Percentiles rank a stretch among this genome's conserved stretches.
phyloP scores from a whole-genome alignment of 352 stramenopile species.

The Globisporangium echinulatum region DNA sequence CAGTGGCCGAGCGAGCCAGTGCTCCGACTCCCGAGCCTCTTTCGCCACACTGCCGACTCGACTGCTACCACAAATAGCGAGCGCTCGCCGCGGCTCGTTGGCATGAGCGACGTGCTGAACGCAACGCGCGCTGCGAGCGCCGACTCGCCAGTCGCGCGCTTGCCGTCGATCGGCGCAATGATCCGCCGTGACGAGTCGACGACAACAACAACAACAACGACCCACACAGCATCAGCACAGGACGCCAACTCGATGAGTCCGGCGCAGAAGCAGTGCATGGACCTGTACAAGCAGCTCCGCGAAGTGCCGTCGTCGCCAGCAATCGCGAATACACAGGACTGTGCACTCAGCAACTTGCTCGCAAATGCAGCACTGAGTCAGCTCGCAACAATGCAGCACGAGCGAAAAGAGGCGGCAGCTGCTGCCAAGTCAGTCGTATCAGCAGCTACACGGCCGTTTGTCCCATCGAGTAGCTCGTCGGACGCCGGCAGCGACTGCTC shows the following conservation, averaged over 20 bases:
- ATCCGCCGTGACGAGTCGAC: conserved; percentile 41
- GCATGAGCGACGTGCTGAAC: conserved; percentile 64
- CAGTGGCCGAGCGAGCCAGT: conserved; percentile 21
- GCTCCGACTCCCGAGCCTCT: conserved; percentile 47
- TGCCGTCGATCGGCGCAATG: conserved; percentile 64
- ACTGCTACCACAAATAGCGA: conserved; percentile 11
- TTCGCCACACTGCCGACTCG: conserved; percentile 19
- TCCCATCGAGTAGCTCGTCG: conserved; percentile 4
- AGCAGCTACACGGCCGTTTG: conserved; percentile 16
- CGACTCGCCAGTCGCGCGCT: conserved; percentile 26
- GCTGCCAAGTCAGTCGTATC: not conserved
- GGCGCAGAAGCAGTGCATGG: conserved; percentile 55
- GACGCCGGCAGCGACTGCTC: conserved; percentile 4
- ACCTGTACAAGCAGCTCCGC: conserved; percentile 57
- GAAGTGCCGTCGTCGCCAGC: conserved; percentile 10
- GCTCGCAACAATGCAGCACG: conserved; percentile 25
- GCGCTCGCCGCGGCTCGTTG: conserved; percentile 43
- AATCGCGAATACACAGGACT: conserved; percentile 18
- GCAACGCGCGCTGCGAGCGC: conserved; percentile 18
- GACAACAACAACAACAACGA: conserved; percentile 7
- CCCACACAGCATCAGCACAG: not conserved
- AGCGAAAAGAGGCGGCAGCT: conserved; percentile 14
- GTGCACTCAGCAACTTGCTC: conserved; percentile 39
- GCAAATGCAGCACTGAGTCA: conserved; percentile 40
- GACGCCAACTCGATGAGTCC: conserved; percentile 34